Base-by-base conservation (phyloP, 257 asterid species). In the Coffea eugenioides region DNA sequence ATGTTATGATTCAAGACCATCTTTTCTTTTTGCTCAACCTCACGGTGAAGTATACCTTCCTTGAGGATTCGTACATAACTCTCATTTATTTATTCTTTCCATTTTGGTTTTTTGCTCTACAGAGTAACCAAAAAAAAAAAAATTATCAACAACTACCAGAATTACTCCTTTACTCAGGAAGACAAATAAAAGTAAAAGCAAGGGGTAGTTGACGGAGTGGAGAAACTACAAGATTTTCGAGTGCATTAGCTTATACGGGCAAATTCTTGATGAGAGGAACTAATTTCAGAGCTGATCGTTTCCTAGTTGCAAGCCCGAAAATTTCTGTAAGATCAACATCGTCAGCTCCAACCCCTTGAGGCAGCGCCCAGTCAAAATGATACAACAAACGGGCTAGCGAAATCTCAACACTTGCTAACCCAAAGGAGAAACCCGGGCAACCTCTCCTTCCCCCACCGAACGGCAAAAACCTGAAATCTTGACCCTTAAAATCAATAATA, bases 391-490 rank as follows among this genome's bases (percentile, higher is more conserved):
- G 76, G 34, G 87, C 89, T 7, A 86, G 77, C 0, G 85, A 68
- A 70, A 83, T 80, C 77, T 85, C 85, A 14, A 85, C 71, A 25
- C 85, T 85, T 0, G 89, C 86, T 54, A 85, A 75, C n/a, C 85
- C 89, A 75, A 85, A 79, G 3, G 87, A 21, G 54, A 69, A 85
- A n/a, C 89, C 89, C 0, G 88, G 88, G 34, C 88, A 85, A 20
- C 88, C 88, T 71, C 88, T 83, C 20, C 88, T 83, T 14, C 88
- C 88, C 25, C 88, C 88, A 52, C 86, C 86, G 52, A 85, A 85
- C 0, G 88, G 88, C 48, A 85, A 49, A 14, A 85, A 85, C 85
- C 67, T 85, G 73, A 77, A 83, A 75, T 85, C 86, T 25, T 78
- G 83, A 31, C 86, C 86, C 76, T n/a, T 77, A 9, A 83, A 83